phyloP scores from a whole-genome alignment of 257 asterid genomes.

The Nicotiana noctiflora region DNA sequence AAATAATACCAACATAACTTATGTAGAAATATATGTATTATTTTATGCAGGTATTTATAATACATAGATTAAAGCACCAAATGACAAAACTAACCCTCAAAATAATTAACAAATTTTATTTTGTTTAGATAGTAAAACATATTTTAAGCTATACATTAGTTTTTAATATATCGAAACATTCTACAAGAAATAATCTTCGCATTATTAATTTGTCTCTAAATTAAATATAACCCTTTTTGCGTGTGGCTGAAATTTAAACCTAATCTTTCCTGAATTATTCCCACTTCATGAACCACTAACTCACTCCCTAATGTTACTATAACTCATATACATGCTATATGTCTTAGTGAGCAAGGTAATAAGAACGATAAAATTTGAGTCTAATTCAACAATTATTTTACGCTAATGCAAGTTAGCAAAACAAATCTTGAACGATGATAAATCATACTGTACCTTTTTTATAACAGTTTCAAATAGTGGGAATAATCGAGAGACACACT shows the following conservation, averaged over 20 bases:
- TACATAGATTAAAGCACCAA: too few species aligned
- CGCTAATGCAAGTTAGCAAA: too few species aligned
- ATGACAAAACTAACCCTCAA: too few species aligned
- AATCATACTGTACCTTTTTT: too few species aligned
- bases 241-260: not conserved
- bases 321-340: not conserved
- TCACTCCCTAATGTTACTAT: not conserved
- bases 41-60: too few species aligned
- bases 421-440: too few species aligned
- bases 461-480: too few species aligned
- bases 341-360: not conserved
- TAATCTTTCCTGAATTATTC: not conserved
- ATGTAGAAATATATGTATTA: too few species aligned
- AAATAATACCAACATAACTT: too few species aligned
- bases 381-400: not conserved
- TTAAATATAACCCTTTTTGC: not conserved
- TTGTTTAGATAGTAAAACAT: too few species aligned
- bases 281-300: conserved; percentile 17
- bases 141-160: not conserved
- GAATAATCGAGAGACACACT: not conserved
- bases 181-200: too few species aligned
- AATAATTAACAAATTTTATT: too few species aligned
- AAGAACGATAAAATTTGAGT: not conserved
- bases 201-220: not conserved
- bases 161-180: not conserved